A percentile compares a stretch with the other conserved stretches of the same genome.
Evolutionary conservation across 768 basidiomycete genomes (phyloP).

Genomic region (Asterophora lycoperdoides): DNA sequence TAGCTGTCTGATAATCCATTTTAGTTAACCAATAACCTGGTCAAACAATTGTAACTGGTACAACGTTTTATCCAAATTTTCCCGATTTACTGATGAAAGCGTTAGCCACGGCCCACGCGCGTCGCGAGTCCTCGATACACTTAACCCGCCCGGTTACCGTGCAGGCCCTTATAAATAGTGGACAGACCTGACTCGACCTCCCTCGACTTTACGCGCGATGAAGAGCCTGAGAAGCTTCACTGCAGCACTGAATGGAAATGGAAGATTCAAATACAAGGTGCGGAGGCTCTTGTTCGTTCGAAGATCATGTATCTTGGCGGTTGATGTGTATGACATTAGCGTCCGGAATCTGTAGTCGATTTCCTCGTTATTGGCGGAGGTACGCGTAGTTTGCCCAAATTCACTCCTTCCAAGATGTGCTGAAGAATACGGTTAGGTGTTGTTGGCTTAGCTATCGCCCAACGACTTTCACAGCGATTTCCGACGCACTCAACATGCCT

Average conservation of each 20-base stretch:
- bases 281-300: constrained; percentile 1
- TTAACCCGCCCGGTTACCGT: too few relatives aligned
- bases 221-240: constrained; percentile 44
- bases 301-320: background rate
- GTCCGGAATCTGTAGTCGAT: constrained; percentile 72
- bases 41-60: too few relatives aligned
- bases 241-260: constrained; percentile 58
- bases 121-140: too few relatives aligned
- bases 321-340: constrained; percentile 27
- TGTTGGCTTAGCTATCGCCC: constrained; percentile 83
- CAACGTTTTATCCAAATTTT: too few relatives aligned
- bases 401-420: too few relatives aligned
- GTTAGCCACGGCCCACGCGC: too few relatives aligned
- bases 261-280: constrained; percentile 61
- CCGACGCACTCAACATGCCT: constrained; percentile 71
- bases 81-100: too few relatives aligned
- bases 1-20: too few relatives aligned
- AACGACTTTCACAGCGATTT: constrained; percentile 60
- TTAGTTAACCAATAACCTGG: too few relatives aligned
- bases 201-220: constrained; percentile 20
- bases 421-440: constrained; percentile 44
- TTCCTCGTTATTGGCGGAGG: constrained; percentile 89
- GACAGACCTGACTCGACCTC: too few relatives aligned
- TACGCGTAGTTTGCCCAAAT: constrained; percentile 17
- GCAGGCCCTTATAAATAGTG: too few relatives aligned